Percentiles rank a stretch among this genome's conserved stretches.
These are phyloP conservation scores for Phlebiopsis flavidoalba DNA, from an alignment of 768 basidiomycete species.

Conservation along the genomic window DNA sequence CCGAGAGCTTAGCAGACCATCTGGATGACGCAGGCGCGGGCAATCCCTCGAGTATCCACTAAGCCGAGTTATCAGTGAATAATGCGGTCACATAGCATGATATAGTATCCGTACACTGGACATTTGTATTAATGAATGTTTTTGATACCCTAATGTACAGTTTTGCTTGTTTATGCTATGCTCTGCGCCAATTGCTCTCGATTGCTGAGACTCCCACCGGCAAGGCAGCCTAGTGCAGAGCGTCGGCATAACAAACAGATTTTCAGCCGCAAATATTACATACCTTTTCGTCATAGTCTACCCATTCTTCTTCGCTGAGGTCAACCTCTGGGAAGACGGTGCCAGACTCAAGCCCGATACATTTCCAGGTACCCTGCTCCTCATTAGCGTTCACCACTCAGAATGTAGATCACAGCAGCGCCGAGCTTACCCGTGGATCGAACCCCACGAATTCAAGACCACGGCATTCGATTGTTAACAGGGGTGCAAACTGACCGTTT, in stretches of 20 bases:
- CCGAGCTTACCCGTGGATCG: constrained; percentile 52
- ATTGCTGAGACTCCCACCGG: constrained; percentile 72
- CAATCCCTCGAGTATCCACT: not conserved
- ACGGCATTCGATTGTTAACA: constrained; percentile 77
- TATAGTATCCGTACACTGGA: not conserved
- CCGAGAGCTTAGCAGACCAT: not conserved
- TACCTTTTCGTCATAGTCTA: constrained; percentile 90
- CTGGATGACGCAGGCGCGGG: not conserved
- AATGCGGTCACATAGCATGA: not conserved
- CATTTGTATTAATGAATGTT: not conserved
- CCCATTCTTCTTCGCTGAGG: constrained; percentile 67
- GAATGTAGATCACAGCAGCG: too few relatives aligned
- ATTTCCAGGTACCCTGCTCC: constrained; percentile 71
- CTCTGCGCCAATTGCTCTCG: constrained; percentile 62
- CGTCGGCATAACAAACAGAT: not conserved
- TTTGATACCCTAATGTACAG: not conserved
- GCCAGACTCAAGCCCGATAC: constrained; percentile 53
- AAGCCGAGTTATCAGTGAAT: not conserved
- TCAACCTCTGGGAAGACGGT: constrained; percentile 63
- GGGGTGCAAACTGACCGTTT: constrained; percentile 52
- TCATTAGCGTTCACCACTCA: not conserved
- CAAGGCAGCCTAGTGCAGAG: constrained; percentile 39
- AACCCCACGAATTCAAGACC: constrained; percentile 81
- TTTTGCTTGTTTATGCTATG: constrained; percentile 24
- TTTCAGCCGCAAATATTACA: not conserved